Conservation (phyloP, 1,139 yeast genomes). For the Saccharomycopsis hybrid region DNA sequence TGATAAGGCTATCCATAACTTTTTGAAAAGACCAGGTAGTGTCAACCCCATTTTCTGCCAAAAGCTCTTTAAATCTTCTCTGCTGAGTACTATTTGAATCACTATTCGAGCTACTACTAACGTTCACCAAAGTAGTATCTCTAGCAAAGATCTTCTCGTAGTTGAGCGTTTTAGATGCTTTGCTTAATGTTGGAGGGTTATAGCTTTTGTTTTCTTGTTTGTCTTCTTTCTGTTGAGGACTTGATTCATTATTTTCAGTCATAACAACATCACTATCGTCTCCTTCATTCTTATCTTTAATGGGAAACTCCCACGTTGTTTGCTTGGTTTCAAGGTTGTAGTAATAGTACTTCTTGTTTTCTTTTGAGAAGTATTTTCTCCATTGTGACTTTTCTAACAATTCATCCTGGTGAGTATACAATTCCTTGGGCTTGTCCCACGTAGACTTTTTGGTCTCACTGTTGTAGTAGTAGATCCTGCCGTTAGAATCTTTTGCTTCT, state of each 20-base stretch:
- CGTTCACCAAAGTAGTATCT: background rate
- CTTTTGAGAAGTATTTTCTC: conserved; percentile 55
- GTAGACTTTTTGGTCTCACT: conserved; percentile 59
- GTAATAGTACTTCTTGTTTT: conserved; percentile 69
- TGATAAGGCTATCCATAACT: conserved; percentile 54
- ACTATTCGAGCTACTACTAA: conserved; percentile 6
- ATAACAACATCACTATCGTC: background rate
- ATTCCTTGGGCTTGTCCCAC: conserved; percentile 73
- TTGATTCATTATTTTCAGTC: background rate
- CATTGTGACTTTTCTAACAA: conserved; percentile 43
- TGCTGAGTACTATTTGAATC: conserved; percentile 22
- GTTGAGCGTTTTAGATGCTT: too few relatives aligned
- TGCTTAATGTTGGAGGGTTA: too few relatives aligned
- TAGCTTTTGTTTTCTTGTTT: background rate
- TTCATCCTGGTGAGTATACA: conserved; percentile 33
- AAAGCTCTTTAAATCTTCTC: conserved; percentile 40
- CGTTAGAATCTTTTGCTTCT: conserved; percentile 55
- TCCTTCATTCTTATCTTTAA: conserved; percentile 28
- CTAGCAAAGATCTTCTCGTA: conserved; percentile 3
- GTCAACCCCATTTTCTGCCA: conserved; percentile 51
- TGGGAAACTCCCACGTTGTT: conserved; percentile 79
- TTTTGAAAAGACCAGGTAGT: conserved; percentile 71
- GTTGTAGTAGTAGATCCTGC: conserved; percentile 69
- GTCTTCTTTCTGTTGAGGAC: background rate
- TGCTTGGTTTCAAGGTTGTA: conserved; percentile 58